Base-by-base conservation (phyloP, 805 yeast species). In the Jamesozyma rosinii region DNA sequence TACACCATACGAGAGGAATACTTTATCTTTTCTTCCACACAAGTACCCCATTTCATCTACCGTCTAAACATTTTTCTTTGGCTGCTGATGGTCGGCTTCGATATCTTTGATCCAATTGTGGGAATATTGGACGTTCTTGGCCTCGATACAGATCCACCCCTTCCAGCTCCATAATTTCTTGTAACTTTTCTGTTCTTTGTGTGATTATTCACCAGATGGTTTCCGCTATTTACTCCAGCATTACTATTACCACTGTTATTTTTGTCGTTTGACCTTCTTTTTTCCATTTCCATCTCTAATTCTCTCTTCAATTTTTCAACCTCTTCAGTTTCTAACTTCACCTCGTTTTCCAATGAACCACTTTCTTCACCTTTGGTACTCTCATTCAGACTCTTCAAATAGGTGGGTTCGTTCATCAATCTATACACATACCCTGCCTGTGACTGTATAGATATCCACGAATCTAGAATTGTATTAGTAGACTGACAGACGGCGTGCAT, bases 371-470 rank as follows among this genome's bases (percentile, higher is more conserved):
- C 38, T 55, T 63, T 43, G 56, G 63, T 43, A 47, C 59, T 49
- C 40, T 61, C 53, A 42, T 55, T 41, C 11, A 53, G 44, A 45
- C 45, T 47, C 29, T 64, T 59, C 69, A 76, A 66, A 39, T 64
- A 64, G 22, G 52, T 49, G 6, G 63, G 51, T 43, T 72, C 71
- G 41, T 66, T 65, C 48, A 77, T 63, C 17, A 76, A 56, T 9
- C 71, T 68, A 22, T 69, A 65, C 3, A 80, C 73, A 52, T 76
- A 75, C 30, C 73, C 72, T 19, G 82, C 74, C 52, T 79, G 83
- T 14, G 82, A 77, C 18, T 79, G 68, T 39, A 80, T 77, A 48
- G 72, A 67, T 41, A 75, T 70, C 83, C 83, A 80, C 19, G 76
- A 68, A 44, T 75, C 79, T 20, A 80, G 58, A 21, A 80, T 61